phyloP scores from a whole-genome alignment of 1,284 basidiomycete species.

The Porodaedalea pini region DNA sequence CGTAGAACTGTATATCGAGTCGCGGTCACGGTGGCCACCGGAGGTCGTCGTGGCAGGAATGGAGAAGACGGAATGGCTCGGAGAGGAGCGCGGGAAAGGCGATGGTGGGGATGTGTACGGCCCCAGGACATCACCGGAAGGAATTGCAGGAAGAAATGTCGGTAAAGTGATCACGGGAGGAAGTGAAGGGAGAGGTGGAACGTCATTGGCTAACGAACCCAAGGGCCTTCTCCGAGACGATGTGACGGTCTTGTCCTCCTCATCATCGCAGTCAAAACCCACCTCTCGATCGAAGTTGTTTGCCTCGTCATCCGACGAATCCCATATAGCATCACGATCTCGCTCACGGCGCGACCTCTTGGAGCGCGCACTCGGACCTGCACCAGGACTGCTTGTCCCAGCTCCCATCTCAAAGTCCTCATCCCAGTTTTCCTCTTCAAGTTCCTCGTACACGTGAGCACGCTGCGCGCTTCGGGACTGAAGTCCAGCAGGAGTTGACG shows the following conservation, averaged over 20 bases:
- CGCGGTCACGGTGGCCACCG: constrained; percentile 36
- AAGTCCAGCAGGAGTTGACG: background rate
- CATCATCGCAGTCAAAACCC: constrained; percentile 40
- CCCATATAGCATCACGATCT: constrained; percentile 26
- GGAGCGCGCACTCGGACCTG: background rate
- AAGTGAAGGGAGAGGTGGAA: constrained; percentile 18
- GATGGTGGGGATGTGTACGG: constrained; percentile 8
- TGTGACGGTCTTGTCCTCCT: constrained; percentile 72
- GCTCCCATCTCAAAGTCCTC: constrained; percentile 41
- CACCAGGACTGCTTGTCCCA: background rate
- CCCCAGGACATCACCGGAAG: constrained; percentile 11
- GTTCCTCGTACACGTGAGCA: constrained; percentile 15
- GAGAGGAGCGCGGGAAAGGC: constrained; percentile 16
- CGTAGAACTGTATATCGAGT: constrained; percentile 39
- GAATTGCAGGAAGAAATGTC: constrained; percentile 9
- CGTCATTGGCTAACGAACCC: constrained; percentile 19
- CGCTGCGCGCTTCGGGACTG: constrained; percentile 15
- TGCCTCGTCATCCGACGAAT: constrained; percentile 44
- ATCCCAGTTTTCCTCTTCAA: constrained; percentile 62
- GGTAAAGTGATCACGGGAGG: constrained; percentile 12
- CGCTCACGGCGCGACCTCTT: constrained; percentile 7
- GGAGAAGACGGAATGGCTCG: constrained; percentile 19
- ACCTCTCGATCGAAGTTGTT: constrained; percentile 22
- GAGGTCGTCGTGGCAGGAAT: constrained; percentile 58
- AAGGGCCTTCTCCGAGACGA: constrained; percentile 44